phyloP scores from a whole-genome alignment of 2,329 filamentous ascomycete genomes.

The Dryadomyces sulphureus region DNA sequence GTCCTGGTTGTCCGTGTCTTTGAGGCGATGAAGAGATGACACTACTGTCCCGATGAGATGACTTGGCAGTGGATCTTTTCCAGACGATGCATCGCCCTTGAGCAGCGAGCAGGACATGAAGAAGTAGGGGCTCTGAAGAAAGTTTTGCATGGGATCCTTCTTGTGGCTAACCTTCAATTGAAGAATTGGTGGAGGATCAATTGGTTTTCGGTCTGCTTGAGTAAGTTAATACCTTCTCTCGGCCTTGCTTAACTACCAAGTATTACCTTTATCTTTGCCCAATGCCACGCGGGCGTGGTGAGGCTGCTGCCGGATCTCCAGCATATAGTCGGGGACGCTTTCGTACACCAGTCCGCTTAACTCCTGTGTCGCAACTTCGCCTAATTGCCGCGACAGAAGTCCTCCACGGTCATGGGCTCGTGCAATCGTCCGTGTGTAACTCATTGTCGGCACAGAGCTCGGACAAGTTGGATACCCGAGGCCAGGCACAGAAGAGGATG shows the following conservation, averaged over 20 bases:
- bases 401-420: not conserved
- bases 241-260: not conserved
- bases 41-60: constrained; percentile 57
- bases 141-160: constrained; percentile 31
- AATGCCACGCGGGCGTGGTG: constrained; percentile 51
- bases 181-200: constrained; percentile 77
- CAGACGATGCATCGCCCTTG: constrained; percentile 25
- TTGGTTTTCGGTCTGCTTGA: constrained; percentile 58
- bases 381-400: not conserved
- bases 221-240: not conserved
- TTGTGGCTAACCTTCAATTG: constrained; percentile 43
- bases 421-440: not conserved
- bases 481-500: not conserved
- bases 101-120: constrained; percentile 32
- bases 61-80: constrained; percentile 25
- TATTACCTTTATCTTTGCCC: constrained; percentile 59
- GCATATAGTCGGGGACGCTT: constrained; percentile 15
- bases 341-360: constrained; percentile 6
- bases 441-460: not conserved
- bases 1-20: constrained; percentile 63
- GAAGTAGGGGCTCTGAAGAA: constrained; percentile 39
- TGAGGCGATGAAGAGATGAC: constrained; percentile 69
- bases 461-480: not conserved
- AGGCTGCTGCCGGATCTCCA: constrained; percentile 48
- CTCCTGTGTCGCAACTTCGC: not conserved